Conservation (phyloP, 306 rosid genomes). For the Begonia peltatifolia region DNA sequence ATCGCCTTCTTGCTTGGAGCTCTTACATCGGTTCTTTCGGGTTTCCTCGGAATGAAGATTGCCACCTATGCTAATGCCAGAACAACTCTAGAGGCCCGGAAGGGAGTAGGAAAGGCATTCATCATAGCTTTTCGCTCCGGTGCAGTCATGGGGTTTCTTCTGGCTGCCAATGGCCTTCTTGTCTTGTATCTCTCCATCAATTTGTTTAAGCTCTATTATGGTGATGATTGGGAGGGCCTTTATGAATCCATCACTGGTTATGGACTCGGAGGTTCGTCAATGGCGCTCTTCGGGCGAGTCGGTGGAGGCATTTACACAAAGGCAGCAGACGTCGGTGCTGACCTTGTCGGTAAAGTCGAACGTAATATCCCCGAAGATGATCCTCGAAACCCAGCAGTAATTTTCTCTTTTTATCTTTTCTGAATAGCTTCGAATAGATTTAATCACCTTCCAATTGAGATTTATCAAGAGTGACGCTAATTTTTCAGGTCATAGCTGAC, state of each 20-base stretch:
- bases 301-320: constrained; percentile 70
- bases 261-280: constrained; percentile 68
- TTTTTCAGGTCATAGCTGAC: constrained; percentile 57
- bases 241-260: constrained; percentile 63
- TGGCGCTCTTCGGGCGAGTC: constrained; percentile 71
- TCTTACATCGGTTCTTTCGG: constrained; percentile 48
- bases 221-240: constrained; percentile 69
- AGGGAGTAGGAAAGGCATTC: constrained; percentile 50
- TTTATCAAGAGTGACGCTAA: background rate
- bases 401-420: background rate
- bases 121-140: constrained; percentile 48
- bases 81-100: constrained; percentile 52
- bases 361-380: constrained; percentile 63
- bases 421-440: too few species aligned
- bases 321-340: constrained; percentile 83
- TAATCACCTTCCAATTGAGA: too few species aligned
- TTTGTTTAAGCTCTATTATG: constrained; percentile 52
- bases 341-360: constrained; percentile 56
- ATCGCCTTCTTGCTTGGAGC: constrained; percentile 56
- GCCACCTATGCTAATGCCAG: constrained; percentile 73
- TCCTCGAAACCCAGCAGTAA: constrained; percentile 62
- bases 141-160: constrained; percentile 63
- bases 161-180: constrained; percentile 56
- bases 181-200: constrained; percentile 37
- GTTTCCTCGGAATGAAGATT: constrained; percentile 59